Base-by-base conservation (phyloP, 495 filamentous ascomycete genomes). In the Jackrogersella minutella region DNA sequence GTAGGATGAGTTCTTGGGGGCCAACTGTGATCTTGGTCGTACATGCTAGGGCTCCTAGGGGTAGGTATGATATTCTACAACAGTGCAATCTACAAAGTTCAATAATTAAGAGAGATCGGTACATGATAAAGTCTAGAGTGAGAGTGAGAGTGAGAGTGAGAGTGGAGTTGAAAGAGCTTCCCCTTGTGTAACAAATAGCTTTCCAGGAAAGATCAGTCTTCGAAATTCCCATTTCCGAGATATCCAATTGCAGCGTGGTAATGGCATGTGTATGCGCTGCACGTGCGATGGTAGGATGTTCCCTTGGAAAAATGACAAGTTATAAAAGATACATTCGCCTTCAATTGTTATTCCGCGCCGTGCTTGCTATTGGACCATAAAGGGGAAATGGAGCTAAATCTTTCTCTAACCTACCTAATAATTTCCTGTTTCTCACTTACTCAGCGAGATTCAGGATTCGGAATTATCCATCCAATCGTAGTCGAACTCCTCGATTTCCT, bases 401-500 rank as follows among this genome's bases (percentile, higher is more conserved):
- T 43, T 11, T n/a, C 39, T 41, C 33, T 14, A 39, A 50, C 34
- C 17, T 49, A 52, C 37, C 14, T 59, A 19, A 34, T 39, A 49
- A 54, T 6, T 24, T 51, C 49, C 40, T 36, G 28, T 56, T 56
- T 30, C 50, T 56, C 14, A 11, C 19, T 11, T 24, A 14, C 54
- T 17, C 66, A 50, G 41, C 39, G 46, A 49, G 52, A 47, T 30
- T 52, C 17, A 58, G 53, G 21, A 19, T 53, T 33, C 59, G 68
- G 64, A 59, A 70, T 19, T 59, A 59, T 33, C 68, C 68, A 63
- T 26, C 68, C 59, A 63, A 66, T 59, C 34, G 37, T 43, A 22
- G 33, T 17, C 11, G 2, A 5, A 24, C 19, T 21, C 37, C 17
- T 44, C 16, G 9, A 53, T 24, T 44, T 30, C 55, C 10, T 58